Evolutionary conservation across 2,329 filamentous ascomycete species (phyloP), one percentile per base, ranked within the genome.

Genomic region (Claviceps africana): DNA sequence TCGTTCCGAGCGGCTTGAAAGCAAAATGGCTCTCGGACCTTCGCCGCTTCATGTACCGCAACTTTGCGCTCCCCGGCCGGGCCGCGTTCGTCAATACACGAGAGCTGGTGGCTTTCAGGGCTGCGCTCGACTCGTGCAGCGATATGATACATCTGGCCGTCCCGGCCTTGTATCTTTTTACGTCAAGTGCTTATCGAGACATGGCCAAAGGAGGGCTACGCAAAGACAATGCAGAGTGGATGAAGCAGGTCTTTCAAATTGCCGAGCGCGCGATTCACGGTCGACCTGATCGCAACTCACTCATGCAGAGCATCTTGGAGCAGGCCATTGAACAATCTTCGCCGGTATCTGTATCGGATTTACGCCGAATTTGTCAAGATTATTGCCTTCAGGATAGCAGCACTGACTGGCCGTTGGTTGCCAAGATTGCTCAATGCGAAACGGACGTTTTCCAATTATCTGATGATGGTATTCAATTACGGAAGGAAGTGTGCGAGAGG

Each of bases 61-160:
- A 72, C 57, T 64, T 81, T 52, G 70, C 79, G 46, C 67, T 77
- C 2, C 77, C 77, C 0, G 72, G 74, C 1, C 70, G 74, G 53
- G 68, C 72, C 1, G 63, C 65, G 1, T 81, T 75, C 53, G 56
- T 75, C 17, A 70, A 68, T 52, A 67, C 66, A 22, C 65, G 66
- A 40, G 68, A 68, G 28, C 61, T 73, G 42, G 69, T 70, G 25
- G 59, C 70, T 5, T 59, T 78, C 21, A 62, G 66, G 13, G 62
- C 63, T 25, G 70, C 73, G 1, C 64, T 77, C 2, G 62, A 68
- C 2, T 62, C 70, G 22, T 66, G 70, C 2, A 59, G 63, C 2
- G 60, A 58, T 9, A 65, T 65, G 1, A 56, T 70, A 6, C 59
- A 67, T 0, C 56, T 67, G 7, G 70, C 70, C 2, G 69, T 65